These are phyloP conservation scores for Alternaria burnsii DNA, from an alignment of 2,329 filamentous ascomycete species.

Conservation along the genomic window DNA sequence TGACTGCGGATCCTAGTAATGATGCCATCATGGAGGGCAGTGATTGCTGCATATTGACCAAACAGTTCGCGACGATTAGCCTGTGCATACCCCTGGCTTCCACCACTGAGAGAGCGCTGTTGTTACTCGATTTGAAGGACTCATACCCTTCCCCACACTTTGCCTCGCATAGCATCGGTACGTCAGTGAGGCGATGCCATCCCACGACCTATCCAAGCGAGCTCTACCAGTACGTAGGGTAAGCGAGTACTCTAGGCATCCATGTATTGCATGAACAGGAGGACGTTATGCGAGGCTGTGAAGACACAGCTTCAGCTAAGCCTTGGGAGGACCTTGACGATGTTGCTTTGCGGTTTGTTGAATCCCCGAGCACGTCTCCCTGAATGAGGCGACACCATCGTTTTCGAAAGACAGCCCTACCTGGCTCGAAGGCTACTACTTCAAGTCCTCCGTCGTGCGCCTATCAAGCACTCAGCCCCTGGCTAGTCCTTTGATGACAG, in stretches of 20 bases:
- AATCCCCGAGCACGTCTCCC: not conserved
- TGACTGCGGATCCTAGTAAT: constrained; percentile 16
- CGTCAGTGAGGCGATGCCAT: constrained; percentile 16
- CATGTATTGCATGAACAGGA: not conserved
- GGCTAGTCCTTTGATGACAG: not conserved
- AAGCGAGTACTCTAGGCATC: constrained; percentile 1
- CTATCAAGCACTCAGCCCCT: not conserved
- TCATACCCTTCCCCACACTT: constrained; percentile 22
- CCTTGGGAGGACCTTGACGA: not conserved
- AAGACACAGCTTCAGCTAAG: not conserved
- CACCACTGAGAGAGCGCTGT: constrained; percentile 14
- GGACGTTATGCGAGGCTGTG: not conserved
- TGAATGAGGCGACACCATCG: not conserved
- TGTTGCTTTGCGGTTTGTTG: not conserved
- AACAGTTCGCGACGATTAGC: constrained; percentile 30
- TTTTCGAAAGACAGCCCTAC: not conserved
- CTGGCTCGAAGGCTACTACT: not conserved
- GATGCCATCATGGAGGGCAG: constrained; percentile 21
- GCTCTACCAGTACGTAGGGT: not conserved
- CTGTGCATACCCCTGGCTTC: constrained; percentile 15
- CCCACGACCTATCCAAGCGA: not conserved
- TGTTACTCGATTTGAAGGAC: constrained; percentile 32
- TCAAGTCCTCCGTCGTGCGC: not conserved
- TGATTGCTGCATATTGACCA: constrained; percentile 35
- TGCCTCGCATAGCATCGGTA: constrained; percentile 4